Percentiles rank a stretch among this genome's conserved stretches.
Evolutionary conservation across 768 basidiomycete species (phyloP).

Genomic region (Sistotremastrum suecicum): DNA sequence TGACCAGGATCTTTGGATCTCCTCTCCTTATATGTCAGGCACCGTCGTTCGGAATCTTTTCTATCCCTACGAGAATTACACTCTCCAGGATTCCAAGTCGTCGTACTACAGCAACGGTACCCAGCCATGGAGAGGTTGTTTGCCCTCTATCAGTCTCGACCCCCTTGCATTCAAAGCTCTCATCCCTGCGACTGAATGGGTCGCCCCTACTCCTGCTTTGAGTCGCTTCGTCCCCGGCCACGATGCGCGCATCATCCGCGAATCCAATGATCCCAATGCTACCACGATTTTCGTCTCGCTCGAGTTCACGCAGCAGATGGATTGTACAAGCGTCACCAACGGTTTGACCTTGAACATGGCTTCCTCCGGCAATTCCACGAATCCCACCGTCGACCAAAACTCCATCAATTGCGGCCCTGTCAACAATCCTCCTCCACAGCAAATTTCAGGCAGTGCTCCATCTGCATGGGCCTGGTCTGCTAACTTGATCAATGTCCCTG

Average conservation of each 20-base stretch:
- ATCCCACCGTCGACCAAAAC: constrained; percentile 36
- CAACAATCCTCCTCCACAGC: constrained; percentile 31
- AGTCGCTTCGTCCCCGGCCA: constrained; percentile 80
- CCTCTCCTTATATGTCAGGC: constrained; percentile 58
- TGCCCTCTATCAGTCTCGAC: constrained; percentile 48
- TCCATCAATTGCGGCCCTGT: constrained; percentile 33
- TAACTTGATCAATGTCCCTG: constrained; percentile 60
- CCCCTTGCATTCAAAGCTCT: constrained; percentile 73
- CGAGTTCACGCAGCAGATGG: constrained; percentile 71
- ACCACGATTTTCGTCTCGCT: constrained; percentile 49
- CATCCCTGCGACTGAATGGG: constrained; percentile 57
- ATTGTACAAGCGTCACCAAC: constrained; percentile 50
- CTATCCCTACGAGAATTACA: constrained; percentile 71
- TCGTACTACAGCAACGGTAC: constrained; percentile 44
- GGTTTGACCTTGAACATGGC: constrained; percentile 56
- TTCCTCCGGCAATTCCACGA: constrained; percentile 44
- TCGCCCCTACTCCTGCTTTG: constrained; percentile 52
- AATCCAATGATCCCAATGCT: constrained; percentile 34
- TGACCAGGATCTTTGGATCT: constrained; percentile 48
- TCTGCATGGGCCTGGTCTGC: constrained; percentile 65
- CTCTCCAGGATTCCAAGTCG: constrained; percentile 47
- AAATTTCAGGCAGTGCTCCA: constrained; percentile 36
- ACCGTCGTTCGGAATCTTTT: constrained; percentile 59
- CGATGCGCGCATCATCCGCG: constrained; percentile 52
- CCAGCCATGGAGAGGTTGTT: constrained; percentile 65